Evolutionary conservation across 352 stramenopile genomes (phyloP), one percentile per base, ranked within the genome.

Genomic region (Globisporangium barbulae): DNA sequence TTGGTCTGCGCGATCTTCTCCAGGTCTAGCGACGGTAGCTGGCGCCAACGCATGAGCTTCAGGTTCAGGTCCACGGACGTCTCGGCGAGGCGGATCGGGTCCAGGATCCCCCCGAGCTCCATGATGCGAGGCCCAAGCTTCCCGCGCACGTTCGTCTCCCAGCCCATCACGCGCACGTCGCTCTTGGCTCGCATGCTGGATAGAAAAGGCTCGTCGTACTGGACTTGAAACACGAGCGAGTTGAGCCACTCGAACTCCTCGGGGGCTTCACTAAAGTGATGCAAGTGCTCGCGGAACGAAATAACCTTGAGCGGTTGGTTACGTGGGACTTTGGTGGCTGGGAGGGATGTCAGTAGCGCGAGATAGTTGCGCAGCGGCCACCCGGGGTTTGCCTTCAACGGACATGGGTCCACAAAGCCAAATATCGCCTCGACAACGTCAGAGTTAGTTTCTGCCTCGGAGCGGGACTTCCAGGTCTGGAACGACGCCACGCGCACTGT

Each of bases 1-100:
- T 97, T 98, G 7, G 92, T 98, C 6, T 76, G 64, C 37, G 84
- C 86, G 33, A 99, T 78, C 39, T 78, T 64, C 7, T 98, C 89
- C 13, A 99, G 76, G 69, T 99, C 74, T 1, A 99, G 80, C 35
- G 81, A 78, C 5, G 98, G 98, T 22, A 99, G 77, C 58, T 98
- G 93, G 5, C 97, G 82, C 98, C 98, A 99, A 41, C 97, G 91
- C 98, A 99, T 99, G 19, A 99, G 80, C 72, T 98, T 97, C 9
- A 99, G 71, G 73, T 99, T 99, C 53, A 99, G 79, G 69, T 99
- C 93, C n/a, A 98, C 94, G 0, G 96, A 98, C 60, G 98, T 96
- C 44, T 97, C 85, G 7, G 95, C 95, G 21, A 99, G 85, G 31
- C 96, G 91, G 9, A 91, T 81, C 55, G 78, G 93, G 61, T 96